phyloP scores from a whole-genome alignment of 1,284 basidiomycete genomes.

The Paramarasmius palmivorus region DNA sequence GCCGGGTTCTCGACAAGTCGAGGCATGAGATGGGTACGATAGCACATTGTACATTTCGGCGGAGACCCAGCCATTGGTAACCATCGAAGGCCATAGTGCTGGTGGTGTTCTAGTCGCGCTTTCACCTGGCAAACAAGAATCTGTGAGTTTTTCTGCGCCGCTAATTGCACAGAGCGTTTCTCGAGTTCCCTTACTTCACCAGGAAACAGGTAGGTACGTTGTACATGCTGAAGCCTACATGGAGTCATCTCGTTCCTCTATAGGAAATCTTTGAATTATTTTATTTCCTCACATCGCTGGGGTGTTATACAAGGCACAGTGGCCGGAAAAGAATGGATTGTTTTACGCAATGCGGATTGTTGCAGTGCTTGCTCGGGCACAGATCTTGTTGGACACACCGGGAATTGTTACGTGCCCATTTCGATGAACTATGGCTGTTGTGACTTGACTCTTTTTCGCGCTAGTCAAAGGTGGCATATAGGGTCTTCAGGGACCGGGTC shows the following conservation, averaged over 20 bases:
- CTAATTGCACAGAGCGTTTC: conserved; percentile 62
- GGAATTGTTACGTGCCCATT: background rate
- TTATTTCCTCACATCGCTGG: conserved; percentile 46
- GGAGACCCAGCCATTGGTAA: background rate
- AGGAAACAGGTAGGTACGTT: conserved; percentile 45
- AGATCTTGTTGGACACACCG: conserved; percentile 34
- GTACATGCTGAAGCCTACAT: conserved; percentile 13
- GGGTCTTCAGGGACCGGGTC: conserved; percentile 38
- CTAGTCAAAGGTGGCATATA: conserved; percentile 37
- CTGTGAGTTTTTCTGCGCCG: conserved; percentile 46
- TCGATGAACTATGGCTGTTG: conserved; percentile 6
- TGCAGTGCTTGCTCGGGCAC: conserved; percentile 49
- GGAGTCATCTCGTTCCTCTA: background rate
- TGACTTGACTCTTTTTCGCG: conserved; percentile 18
- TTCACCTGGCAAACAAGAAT: conserved; percentile 41
- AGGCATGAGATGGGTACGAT: conserved; percentile 50
- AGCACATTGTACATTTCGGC: background rate
- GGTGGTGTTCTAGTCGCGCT: conserved; percentile 55
- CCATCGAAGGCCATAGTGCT: conserved; percentile 59
- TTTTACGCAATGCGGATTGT: conserved; percentile 47
- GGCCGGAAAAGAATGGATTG: conserved; percentile 40
- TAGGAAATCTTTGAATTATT: conserved; percentile 54
- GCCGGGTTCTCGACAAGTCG: conserved; percentile 63
- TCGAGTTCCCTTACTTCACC: conserved; percentile 47
- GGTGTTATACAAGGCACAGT: conserved; percentile 40